Evolutionary conservation across 768 basidiomycete genomes (phyloP).

Genomic region (Boletus rubropictus): DNA sequence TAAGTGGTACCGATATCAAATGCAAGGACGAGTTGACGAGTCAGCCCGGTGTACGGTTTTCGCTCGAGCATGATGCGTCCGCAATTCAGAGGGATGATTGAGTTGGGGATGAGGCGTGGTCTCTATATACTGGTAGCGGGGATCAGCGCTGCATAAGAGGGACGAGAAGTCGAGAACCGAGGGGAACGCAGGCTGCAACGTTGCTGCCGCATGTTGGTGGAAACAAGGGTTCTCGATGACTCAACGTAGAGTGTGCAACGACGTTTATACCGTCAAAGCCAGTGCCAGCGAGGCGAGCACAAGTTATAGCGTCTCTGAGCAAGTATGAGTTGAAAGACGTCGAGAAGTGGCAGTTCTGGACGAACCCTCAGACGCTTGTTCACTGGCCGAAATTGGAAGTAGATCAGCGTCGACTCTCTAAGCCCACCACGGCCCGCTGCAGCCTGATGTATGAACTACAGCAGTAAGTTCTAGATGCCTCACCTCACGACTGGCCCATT

Average conservation of each 20-base stretch:
- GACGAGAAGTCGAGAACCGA: neutral
- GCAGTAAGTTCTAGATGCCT: neutral
- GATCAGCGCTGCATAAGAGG: neutral
- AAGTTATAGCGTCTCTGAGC: no score
- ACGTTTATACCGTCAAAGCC: conserved; percentile 1
- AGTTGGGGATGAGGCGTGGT: neutral
- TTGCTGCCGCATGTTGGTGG: neutral
- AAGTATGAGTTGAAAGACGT: no score
- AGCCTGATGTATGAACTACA: conserved; percentile 8
- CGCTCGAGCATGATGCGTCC: conserved; percentile 25
- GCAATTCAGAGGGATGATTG: neutral
- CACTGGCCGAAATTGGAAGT: neutral
- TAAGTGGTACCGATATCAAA: conserved; percentile 37
- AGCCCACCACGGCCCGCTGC: neutral
- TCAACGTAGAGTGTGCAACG: neutral
- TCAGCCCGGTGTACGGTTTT: conserved; percentile 30
- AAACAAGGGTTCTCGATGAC: conserved; percentile 1
- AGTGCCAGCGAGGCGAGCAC: no score
- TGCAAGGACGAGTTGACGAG: conserved; percentile 31
- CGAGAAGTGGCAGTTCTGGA: no score
- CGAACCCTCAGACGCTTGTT: no score
- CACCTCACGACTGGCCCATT: conserved; percentile 3
- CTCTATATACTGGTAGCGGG: conserved; percentile 2
- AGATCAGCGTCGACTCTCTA: neutral
- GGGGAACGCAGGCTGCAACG: neutral